These are phyloP conservation scores for Silene latifolia DNA, from an alignment of 148 eudicot species.

Conservation along the genomic window DNA sequence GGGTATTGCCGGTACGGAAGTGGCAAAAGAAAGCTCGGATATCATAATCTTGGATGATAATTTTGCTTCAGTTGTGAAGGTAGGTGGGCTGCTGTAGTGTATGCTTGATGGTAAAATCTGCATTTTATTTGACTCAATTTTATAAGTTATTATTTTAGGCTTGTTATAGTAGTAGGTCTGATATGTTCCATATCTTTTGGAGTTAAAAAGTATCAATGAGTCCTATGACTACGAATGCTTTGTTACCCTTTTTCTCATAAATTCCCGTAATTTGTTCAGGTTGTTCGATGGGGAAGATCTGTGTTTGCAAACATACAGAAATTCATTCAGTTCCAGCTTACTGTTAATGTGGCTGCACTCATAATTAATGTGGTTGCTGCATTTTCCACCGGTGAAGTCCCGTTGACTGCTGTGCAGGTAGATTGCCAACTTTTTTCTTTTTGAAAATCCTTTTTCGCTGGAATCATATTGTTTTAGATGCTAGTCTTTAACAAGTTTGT, in stretches of 20 bases:
- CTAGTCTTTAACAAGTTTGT: slow-evolving; percentile 1
- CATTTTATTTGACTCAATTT: no score
- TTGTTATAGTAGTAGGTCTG: no score
- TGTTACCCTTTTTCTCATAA: neutral
- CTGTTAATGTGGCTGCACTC: slow-evolving; percentile 94
- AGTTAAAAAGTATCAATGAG: neutral
- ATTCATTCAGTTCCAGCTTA: slow-evolving; percentile 92
- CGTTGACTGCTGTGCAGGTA: slow-evolving; percentile 92
- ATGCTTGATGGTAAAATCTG: no score
- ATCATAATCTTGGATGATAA: slow-evolving; percentile 93
- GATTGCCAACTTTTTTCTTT: neutral
- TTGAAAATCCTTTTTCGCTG: neutral
- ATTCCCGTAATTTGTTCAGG: slow-evolving; percentile 40
- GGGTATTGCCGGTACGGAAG: slow-evolving; percentile 97
- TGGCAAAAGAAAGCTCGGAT: slow-evolving; percentile 96
- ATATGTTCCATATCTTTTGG: neutral
- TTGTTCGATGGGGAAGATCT: slow-evolving; percentile 96
- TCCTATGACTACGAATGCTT: no score
- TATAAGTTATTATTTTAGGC: no score
- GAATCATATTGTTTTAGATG: no score
- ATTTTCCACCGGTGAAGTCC: slow-evolving; percentile 79
- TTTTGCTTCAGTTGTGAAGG: slow-evolving; percentile 97
- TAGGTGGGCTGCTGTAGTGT: no score
- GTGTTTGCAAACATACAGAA: slow-evolving; percentile 93
- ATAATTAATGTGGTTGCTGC: slow-evolving; percentile 91